Conservation (phyloP, 495 filamentous ascomycete genomes). For the Bryoglossum gracile region DNA sequence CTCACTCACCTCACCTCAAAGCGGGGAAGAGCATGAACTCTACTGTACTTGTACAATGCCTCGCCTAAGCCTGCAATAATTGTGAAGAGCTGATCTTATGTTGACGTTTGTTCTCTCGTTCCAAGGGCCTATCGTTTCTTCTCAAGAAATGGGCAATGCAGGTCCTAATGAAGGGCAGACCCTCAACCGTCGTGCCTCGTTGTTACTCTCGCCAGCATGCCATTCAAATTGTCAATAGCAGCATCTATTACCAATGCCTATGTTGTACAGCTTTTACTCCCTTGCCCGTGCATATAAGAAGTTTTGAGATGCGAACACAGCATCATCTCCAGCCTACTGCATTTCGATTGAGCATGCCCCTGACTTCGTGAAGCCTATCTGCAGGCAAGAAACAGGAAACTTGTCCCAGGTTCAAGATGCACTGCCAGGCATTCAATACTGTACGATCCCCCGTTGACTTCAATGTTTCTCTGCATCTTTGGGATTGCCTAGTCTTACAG, state of each 20-base stretch:
- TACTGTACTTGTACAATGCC: too few species aligned
- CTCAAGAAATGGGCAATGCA: too few species aligned
- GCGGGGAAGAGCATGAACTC: too few species aligned
- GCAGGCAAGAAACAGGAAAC: background rate
- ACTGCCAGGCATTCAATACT: background rate
- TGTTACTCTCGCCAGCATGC: background rate
- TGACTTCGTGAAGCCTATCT: background rate
- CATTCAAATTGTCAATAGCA: background rate
- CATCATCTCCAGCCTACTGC: background rate
- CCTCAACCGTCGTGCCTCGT: background rate
- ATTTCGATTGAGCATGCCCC: background rate
- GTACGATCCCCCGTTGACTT: background rate
- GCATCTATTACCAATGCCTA: background rate
- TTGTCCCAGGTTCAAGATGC: conserved; percentile 2
- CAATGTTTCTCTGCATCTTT: conserved; percentile 3
- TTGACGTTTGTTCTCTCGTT: background rate
- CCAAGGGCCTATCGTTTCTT: too few species aligned
- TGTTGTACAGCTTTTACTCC: background rate
- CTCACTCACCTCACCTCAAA: too few species aligned
- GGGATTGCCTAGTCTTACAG: conserved; percentile 2
- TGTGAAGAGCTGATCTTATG: background rate
- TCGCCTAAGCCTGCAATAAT: background rate
- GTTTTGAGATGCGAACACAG: background rate
- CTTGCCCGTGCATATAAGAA: background rate
- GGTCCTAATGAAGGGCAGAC: background rate